These are phyloP conservation scores for Calocybe indica DNA, from an alignment of 768 basidiomycete species.

Conservation along the genomic window DNA sequence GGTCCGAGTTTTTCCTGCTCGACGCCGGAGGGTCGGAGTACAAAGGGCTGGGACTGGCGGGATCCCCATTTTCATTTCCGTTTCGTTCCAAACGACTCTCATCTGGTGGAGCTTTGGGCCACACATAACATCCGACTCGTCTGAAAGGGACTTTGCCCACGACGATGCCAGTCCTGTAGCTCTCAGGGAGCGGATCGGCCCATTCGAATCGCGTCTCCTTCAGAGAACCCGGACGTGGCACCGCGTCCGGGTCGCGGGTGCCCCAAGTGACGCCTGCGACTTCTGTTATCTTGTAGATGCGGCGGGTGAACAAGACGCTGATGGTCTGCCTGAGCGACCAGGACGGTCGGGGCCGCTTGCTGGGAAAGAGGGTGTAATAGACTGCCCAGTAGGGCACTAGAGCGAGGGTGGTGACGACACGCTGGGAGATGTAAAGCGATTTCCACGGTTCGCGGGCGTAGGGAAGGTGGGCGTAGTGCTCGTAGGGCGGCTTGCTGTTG, in stretches of 20 bases:
- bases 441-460: slow-evolving; percentile 11
- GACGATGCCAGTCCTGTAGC: slow-evolving; percentile 36
- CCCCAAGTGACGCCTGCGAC: slow-evolving; percentile 52
- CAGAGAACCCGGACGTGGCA: slow-evolving; percentile 24
- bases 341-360: slow-evolving; percentile 38
- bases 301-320: slow-evolving; percentile 44
- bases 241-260: slow-evolving; percentile 37
- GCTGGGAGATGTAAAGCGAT: slow-evolving; percentile 39
- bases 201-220: slow-evolving; percentile 45
- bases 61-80: background rate
- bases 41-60: no score
- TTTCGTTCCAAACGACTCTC: slow-evolving; percentile 3
- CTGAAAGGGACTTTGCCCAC: slow-evolving; percentile 32
- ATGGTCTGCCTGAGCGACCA: slow-evolving; percentile 47
- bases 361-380: slow-evolving; percentile 39
- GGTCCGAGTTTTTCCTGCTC: background rate
- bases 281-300: slow-evolving; percentile 48
- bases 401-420: slow-evolving; percentile 41
- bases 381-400: slow-evolving; percentile 40
- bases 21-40: background rate
- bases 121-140: slow-evolving; percentile 40
- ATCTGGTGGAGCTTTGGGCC: slow-evolving; percentile 31
- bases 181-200: slow-evolving; percentile 35
- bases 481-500: slow-evolving; percentile 5
- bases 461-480: slow-evolving; percentile 11